phyloP scores from a whole-genome alignment of 192 early-diverging fungal genomes.

The Hyaloraphidium curvatum region DNA sequence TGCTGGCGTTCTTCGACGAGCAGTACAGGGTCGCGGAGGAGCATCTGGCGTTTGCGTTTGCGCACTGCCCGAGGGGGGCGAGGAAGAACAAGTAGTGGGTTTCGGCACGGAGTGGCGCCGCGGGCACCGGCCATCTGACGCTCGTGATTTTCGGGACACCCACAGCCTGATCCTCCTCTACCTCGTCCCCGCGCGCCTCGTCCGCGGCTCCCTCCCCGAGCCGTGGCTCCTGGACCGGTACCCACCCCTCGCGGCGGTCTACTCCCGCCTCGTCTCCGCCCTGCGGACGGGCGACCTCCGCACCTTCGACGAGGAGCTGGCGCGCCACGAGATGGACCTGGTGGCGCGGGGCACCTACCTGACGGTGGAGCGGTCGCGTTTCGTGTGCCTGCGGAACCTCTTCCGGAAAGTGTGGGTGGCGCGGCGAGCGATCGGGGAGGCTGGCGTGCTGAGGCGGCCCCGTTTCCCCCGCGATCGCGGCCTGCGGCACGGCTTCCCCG shows the following conservation, averaged over 20 bases:
- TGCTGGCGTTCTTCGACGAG: conserved; percentile 70
- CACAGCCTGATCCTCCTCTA: conserved; percentile 58
- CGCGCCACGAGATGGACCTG: conserved; percentile 30
- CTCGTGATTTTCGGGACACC: conserved; percentile 11
- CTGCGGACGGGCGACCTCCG: conserved; percentile 52
- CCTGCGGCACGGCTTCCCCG: too few relatives aligned
- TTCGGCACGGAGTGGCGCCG: background rate
- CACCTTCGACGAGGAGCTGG: conserved; percentile 47
- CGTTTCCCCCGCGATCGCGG: too few relatives aligned
- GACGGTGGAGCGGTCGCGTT: conserved; percentile 56
- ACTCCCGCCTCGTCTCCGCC: conserved; percentile 40
- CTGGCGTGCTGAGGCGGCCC: too few relatives aligned
- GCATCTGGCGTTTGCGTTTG: conserved; percentile 25
- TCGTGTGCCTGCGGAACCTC: conserved; percentile 50
- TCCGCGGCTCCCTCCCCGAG: conserved; percentile 49
- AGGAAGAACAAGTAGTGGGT: conserved; percentile 26
- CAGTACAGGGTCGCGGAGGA: conserved; percentile 47
- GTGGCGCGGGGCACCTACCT: conserved; percentile 53
- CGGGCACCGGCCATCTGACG: background rate
- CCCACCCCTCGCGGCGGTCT: conserved; percentile 34
- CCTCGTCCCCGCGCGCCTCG: conserved; percentile 56
- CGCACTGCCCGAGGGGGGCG: conserved; percentile 15
- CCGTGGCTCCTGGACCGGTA: conserved; percentile 35
- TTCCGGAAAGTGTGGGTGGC: conserved; percentile 55
- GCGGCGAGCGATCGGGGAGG: too few relatives aligned